Base-by-base conservation (phyloP, 2,329 filamentous ascomycete species). In the Emericellopsis atlantica region DNA sequence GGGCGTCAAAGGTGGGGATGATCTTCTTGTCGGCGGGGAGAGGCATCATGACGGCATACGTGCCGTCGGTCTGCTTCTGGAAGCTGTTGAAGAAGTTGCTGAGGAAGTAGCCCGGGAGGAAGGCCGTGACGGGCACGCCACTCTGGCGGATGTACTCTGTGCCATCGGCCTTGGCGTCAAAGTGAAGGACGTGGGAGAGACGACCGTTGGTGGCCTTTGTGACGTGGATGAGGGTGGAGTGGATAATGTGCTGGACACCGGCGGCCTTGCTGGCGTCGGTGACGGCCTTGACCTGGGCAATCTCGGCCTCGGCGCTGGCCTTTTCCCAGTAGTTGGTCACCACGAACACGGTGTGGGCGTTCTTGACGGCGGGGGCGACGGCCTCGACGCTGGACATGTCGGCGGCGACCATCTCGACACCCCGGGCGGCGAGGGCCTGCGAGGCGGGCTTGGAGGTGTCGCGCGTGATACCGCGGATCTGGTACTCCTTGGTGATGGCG, bases 81-180 rank as follows among this genome's bases (percentile, higher is more conserved):
- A 60, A 52, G 26, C 52, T 49, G 2, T 40, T 41, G 2, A 54
- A 44, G 12, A 61, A 41, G 44, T 76, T 76, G 44, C 69, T 64
- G 67, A 78, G 76, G 49, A 75, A 80, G 26, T 59, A 60, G 0
- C 64, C 75, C 0, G 70, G 66, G 3, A 66, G 55, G 43, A 71
- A 66, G 51, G 76, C 77, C 0, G 72, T 66, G 10, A 60, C 63
- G 1, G 66, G 64, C 3, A 79, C 54, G 0, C 63, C 64, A 2
- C 68, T 55, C 0, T 49, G 42, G 10, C 70, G 67, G 42, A 79
- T 74, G 46, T 79, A 76, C n/a, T 61, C 44, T 46, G 78, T 74
- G 11, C 73, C 65, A 26, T 68, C 55, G 23, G 72, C 69, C 51
- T 80, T 80, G 44, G 57, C 59, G 48, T 79, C 75, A 44, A 80